Conservation (phyloP, 495 filamentous ascomycete species). For the Choiromyces venosus region DNA sequence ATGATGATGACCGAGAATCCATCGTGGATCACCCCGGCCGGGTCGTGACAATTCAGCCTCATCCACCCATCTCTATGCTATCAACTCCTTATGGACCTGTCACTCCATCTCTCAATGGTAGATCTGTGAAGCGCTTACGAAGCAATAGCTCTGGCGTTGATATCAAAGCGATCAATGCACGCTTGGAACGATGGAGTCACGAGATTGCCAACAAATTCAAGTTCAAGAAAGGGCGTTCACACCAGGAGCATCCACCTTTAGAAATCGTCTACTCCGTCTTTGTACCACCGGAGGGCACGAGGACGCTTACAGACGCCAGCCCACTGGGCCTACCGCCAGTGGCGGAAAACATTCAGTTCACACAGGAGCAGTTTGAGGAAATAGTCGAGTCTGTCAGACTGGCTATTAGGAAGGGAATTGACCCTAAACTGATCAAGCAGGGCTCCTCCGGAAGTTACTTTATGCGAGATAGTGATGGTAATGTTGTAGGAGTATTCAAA, state of each 20-base stretch:
- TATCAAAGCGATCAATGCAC: slow-evolving; percentile 97
- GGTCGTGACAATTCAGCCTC: slow-evolving; percentile 39
- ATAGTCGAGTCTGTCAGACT: slow-evolving; percentile 81
- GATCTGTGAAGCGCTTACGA: slow-evolving; percentile 43
- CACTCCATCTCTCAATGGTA: slow-evolving; percentile 33
- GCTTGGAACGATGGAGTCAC: slow-evolving; percentile 93
- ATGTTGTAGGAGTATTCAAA: slow-evolving; percentile 96
- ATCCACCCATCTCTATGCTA: slow-evolving; percentile 30
- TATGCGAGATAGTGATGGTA: slow-evolving; percentile 82
- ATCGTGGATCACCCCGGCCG: slow-evolving; percentile 35
- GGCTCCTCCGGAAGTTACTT: slow-evolving; percentile 98
- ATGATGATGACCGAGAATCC: slow-evolving; percentile 40
- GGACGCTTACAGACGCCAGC: slow-evolving; percentile 64
- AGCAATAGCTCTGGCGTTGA: slow-evolving; percentile 89
- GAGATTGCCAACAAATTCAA: slow-evolving; percentile 98
- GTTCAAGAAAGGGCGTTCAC: slow-evolving; percentile 68
- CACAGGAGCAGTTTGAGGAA: slow-evolving; percentile 75
- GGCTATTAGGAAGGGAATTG: slow-evolving; percentile 86
- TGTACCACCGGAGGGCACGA: slow-evolving; percentile 76
- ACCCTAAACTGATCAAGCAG: slow-evolving; percentile 93
- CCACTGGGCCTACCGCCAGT: slow-evolving; percentile 35
- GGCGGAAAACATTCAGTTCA: slow-evolving; percentile 49
- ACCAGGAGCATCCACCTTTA: slow-evolving; percentile 47
- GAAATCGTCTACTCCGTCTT: slow-evolving; percentile 98
- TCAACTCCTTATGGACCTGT: slow-evolving; percentile 32